A percentile compares a stretch with the other conserved stretches of the same genome.
Conservation (phyloP, 1,139 yeast species). For the Kurtzmaniella quercitrusa region DNA sequence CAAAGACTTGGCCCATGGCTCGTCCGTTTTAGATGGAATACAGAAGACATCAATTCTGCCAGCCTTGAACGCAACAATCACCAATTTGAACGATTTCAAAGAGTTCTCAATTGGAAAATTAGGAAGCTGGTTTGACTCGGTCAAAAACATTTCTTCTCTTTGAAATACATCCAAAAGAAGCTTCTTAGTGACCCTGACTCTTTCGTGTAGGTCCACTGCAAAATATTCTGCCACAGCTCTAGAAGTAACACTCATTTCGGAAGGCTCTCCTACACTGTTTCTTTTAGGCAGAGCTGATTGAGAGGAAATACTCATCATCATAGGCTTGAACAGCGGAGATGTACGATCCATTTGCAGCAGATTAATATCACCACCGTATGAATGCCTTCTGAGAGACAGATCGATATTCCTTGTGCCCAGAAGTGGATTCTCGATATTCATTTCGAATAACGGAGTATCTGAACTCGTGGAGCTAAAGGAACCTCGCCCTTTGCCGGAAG, state of each 20-base stretch:
- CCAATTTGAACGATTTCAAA: slow-evolving; percentile 34
- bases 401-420: slow-evolving; percentile 8
- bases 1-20: slow-evolving; percentile 16
- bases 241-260: slow-evolving; percentile 10
- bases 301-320: slow-evolving; percentile 7
- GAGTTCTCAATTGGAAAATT: slow-evolving; percentile 38
- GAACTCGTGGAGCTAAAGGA: slow-evolving; percentile 4
- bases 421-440: slow-evolving; percentile 3
- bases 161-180: slow-evolving; percentile 22
- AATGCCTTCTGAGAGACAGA: slow-evolving; percentile 21
- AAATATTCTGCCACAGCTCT: slow-evolving; percentile 34
- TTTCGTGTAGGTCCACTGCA: slow-evolving; percentile 34
- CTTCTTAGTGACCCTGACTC: slow-evolving; percentile 34
- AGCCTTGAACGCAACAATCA: slow-evolving; percentile 79
- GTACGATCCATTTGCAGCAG: neutral
- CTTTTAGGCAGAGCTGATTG: neutral
- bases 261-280: slow-evolving; percentile 3
- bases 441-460: slow-evolving; percentile 8
- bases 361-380: slow-evolving; percentile 19
- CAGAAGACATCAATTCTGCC: slow-evolving; percentile 84
- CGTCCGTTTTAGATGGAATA: slow-evolving; percentile 38
- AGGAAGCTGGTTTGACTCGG: slow-evolving; percentile 36
- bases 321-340: neutral
- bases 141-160: slow-evolving; percentile 26
- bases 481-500: neutral